Percentiles rank a stretch among this genome's conserved stretches.
Conservation (phyloP, 129 eudicot species). For the Ambrosia artemisiifolia region DNA sequence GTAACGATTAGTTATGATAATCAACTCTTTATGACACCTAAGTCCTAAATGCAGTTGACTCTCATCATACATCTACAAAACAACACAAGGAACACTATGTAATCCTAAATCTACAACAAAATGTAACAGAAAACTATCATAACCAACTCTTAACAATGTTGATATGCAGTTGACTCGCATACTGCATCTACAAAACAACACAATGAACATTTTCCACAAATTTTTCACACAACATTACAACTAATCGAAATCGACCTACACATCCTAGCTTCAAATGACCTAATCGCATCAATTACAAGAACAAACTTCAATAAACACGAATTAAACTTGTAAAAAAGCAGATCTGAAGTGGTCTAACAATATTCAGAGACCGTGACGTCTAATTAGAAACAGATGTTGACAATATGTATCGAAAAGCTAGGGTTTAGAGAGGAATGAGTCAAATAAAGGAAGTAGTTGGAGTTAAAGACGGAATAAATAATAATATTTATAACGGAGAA, state of each 20-base stretch:
- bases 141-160: slow-evolving; percentile 2
- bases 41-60: slow-evolving; percentile 25
- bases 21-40: slow-evolving; percentile 5
- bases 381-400: not conserved
- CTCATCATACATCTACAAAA: not conserved
- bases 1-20: not conserved
- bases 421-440: slow-evolving; percentile 10
- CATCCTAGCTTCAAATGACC: not conserved
- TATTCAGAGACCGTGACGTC: slow-evolving; percentile 5
- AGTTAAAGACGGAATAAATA: not conserved
- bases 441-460: not conserved
- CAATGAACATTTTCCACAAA: not conserved
- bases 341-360: slow-evolving; percentile 17
- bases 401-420: not conserved
- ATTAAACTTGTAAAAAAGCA: not conserved
- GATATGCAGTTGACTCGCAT: slow-evolving; percentile 18
- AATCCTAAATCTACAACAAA: not conserved
- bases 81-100: not conserved
- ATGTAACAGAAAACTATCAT: not conserved
- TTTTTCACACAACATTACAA: slow-evolving; percentile 4
- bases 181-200: too few species aligned
- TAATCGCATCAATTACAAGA: slow-evolving; percentile 6
- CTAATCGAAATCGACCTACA: not conserved
- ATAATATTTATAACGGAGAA: not conserved
- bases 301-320: not conserved